Conservation (phyloP, 306 rosid genomes). For the Casuarina cunninghamiana region DNA sequence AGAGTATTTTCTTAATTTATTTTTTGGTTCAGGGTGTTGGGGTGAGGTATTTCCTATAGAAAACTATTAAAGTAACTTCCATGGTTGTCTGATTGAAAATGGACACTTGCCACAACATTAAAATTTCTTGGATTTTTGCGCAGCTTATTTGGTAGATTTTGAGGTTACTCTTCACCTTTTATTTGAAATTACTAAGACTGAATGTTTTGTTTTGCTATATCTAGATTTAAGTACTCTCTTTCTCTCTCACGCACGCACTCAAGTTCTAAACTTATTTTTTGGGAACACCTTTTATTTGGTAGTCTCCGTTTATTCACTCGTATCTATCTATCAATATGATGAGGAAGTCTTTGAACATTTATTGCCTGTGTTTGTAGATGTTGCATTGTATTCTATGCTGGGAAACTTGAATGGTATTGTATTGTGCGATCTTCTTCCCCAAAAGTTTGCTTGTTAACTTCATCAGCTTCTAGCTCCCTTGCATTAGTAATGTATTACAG, state of each 20-base stretch:
- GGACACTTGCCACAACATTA: slow-evolving; percentile 1
- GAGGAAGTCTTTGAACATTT: background rate
- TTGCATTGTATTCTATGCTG: background rate
- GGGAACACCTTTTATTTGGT: background rate
- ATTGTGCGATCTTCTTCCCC: background rate
- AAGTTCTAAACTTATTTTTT: background rate
- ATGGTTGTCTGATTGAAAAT: slow-evolving; percentile 2
- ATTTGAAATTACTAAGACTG: background rate
- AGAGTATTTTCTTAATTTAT: background rate
- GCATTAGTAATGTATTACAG: background rate
- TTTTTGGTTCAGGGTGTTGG: background rate
- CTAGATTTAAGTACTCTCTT: background rate
- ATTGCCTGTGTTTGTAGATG: background rate
- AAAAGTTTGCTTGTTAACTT: background rate
- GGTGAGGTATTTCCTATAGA: background rate
- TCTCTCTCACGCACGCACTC: too few relatives aligned
- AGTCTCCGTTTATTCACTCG: too few relatives aligned
- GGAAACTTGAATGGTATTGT: background rate
- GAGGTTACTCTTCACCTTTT: background rate
- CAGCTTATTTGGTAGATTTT: background rate
- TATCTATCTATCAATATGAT: background rate
- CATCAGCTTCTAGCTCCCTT: background rate
- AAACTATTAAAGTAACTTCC: background rate
- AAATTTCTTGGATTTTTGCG: background rate
- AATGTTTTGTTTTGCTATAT: background rate